Conservation (phyloP, 306 rosid species). For the Trifolium dubium region DNA sequence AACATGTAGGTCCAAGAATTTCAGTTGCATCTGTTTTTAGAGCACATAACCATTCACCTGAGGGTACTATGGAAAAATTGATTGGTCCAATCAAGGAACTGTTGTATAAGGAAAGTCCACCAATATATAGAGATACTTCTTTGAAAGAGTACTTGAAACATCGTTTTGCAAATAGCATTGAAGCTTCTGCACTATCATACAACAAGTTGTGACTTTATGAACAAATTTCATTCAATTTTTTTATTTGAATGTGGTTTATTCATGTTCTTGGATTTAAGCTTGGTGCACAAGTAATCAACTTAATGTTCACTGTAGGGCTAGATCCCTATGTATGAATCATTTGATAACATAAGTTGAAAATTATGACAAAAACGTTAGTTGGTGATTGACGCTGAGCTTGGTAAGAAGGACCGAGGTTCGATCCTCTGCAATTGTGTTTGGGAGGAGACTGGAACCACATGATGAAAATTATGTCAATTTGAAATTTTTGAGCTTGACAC, state of each 20-base stretch:
- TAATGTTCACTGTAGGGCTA: too few relatives aligned
- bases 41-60: not conserved
- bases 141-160: slow-evolving; percentile 36
- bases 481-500: too few relatives aligned
- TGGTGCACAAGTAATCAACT: not conserved
- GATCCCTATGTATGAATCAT: too few relatives aligned
- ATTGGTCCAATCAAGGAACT: slow-evolving; percentile 63
- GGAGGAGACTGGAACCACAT: too few relatives aligned
- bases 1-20: slow-evolving; percentile 39
- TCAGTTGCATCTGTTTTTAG: slow-evolving; percentile 36
- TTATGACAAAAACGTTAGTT: too few relatives aligned
- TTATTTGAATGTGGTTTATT: too few relatives aligned
- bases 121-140: slow-evolving; percentile 48
- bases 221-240: not conserved
- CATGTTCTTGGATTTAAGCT: not conserved
- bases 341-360: too few relatives aligned
- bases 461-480: too few relatives aligned
- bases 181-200: slow-evolving; percentile 40
- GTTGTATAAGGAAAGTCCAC: slow-evolving; percentile 52
- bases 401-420: too few relatives aligned
- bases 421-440: too few relatives aligned
- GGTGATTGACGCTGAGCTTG: too few relatives aligned
- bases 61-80: not conserved
- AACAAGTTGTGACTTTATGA: slow-evolving; percentile 49
- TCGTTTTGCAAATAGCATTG: slow-evolving; percentile 42